phyloP scores from a whole-genome alignment of 805 yeast species.

The Lachancea fermentati region DNA sequence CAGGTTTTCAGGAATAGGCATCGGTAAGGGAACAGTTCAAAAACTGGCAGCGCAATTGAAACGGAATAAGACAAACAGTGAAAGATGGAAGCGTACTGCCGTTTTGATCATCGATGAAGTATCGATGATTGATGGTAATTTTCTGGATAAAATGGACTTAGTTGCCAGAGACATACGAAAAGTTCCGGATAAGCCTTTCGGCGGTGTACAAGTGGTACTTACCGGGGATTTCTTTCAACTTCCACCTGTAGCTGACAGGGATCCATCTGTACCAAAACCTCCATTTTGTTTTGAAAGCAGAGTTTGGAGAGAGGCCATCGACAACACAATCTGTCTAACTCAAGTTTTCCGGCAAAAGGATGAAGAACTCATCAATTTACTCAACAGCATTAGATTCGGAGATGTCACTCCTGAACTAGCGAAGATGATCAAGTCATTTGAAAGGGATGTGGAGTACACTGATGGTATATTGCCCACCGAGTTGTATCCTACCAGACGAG shows the following conservation, averaged over 20 bases:
- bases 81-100: constrained; percentile 60
- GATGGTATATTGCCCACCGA: constrained; percentile 82
- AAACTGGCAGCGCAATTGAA: constrained; percentile 44
- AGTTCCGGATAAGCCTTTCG: constrained; percentile 58
- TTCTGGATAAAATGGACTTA: constrained; percentile 68
- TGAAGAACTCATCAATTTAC: constrained; percentile 62
- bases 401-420: constrained; percentile 37
- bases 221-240: constrained; percentile 97
- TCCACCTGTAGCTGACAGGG: constrained; percentile 71
- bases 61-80: constrained; percentile 37
- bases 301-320: constrained; percentile 61
- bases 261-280: constrained; percentile 28
- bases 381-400: constrained; percentile 79
- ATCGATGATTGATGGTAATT: constrained; percentile 83
- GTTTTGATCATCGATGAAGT: constrained; percentile 87
- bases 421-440: constrained; percentile 14
- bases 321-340: constrained; percentile 62
- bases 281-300: constrained; percentile 70
- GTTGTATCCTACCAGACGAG: constrained; percentile 76
- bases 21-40: constrained; percentile 52
- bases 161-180: constrained; percentile 57
- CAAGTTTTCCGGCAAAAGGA: constrained; percentile 86
- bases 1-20: constrained; percentile 78
- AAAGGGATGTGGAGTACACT: constrained; percentile 11
- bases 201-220: constrained; percentile 84